Conservation (phyloP, 2,329 filamentous ascomycete species). For the Phyllosticta paracitricarpa region DNA sequence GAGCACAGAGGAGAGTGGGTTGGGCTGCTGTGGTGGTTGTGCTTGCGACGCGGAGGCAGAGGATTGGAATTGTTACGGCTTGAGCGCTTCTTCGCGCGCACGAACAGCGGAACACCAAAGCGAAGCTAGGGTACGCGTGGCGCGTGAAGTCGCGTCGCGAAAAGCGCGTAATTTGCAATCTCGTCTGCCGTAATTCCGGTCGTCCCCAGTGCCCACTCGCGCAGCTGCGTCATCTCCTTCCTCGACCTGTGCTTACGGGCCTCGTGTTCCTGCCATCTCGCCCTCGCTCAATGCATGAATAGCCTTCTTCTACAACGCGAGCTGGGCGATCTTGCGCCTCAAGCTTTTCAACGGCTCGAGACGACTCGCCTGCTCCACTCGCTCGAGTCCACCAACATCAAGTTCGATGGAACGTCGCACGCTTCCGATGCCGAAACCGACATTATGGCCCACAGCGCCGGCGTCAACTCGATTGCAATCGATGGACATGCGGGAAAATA, state of each 20-base stretch:
- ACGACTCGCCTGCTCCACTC: constrained; percentile 56
- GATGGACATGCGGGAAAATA: constrained; percentile 74
- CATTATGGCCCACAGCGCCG: constrained; percentile 61
- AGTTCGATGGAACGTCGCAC: constrained; percentile 52
- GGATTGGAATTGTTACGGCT: background rate
- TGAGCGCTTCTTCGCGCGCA: constrained; percentile 5
- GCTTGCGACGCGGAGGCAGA: background rate
- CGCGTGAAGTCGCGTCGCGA: background rate
- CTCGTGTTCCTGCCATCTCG: background rate
- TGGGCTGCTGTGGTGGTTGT: background rate
- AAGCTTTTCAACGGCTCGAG: constrained; percentile 55
- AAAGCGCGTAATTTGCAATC: background rate
- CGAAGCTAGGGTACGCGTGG: background rate
- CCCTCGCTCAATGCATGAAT: constrained; percentile 47
- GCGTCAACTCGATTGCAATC: constrained; percentile 68
- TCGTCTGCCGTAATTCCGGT: background rate
- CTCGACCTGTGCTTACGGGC: too few species aligned
- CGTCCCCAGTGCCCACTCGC: background rate
- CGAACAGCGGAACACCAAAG: background rate
- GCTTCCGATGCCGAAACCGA: constrained; percentile 14
- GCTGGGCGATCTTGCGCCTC: constrained; percentile 52
- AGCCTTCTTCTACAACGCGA: constrained; percentile 69
- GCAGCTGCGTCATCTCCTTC: background rate
- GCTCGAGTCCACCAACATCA: constrained; percentile 58
- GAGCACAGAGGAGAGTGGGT: background rate